These are phyloP conservation scores for Fusarium chuoi DNA, from an alignment of 2,329 filamentous ascomycete genomes.

Conservation along the genomic window DNA sequence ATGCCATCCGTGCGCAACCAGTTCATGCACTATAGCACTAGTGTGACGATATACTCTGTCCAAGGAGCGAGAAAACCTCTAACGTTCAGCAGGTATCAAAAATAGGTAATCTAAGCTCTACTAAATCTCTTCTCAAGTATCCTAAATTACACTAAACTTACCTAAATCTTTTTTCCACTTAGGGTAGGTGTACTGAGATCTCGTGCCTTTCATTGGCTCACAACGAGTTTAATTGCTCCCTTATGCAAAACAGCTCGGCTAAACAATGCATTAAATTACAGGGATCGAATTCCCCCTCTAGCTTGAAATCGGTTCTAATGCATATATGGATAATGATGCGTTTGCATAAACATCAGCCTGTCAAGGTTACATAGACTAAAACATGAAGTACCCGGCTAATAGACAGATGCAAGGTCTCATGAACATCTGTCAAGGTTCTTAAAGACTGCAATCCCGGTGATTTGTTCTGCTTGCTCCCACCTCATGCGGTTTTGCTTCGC, in stretches of 20 bases:
- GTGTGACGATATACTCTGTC: neutral
- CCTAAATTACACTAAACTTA: neutral
- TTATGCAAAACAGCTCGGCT: neutral
- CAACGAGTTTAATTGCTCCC: neutral
- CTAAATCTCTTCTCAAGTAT: neutral
- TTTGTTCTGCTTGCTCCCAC: no score
- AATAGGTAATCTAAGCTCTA: neutral
- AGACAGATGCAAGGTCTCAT: fast-evolving
- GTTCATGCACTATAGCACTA: neutral
- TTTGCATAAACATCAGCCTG: neutral
- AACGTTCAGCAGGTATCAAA: fast-evolving
- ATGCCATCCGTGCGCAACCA: neutral
- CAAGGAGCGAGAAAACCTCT: neutral
- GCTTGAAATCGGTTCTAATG: neutral
- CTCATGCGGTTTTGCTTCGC: neutral
- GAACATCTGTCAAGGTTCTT: neutral
- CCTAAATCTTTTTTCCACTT: neutral
- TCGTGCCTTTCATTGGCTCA: neutral
- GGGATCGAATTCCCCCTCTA: neutral
- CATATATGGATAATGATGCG: neutral
- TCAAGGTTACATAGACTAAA: neutral
- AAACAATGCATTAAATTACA: neutral
- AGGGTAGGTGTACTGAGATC: neutral
- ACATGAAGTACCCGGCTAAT: fast-evolving
- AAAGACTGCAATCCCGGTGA: neutral